phyloP scores from a whole-genome alignment of 768 basidiomycete species.

The Rossbeevera mucosa region DNA sequence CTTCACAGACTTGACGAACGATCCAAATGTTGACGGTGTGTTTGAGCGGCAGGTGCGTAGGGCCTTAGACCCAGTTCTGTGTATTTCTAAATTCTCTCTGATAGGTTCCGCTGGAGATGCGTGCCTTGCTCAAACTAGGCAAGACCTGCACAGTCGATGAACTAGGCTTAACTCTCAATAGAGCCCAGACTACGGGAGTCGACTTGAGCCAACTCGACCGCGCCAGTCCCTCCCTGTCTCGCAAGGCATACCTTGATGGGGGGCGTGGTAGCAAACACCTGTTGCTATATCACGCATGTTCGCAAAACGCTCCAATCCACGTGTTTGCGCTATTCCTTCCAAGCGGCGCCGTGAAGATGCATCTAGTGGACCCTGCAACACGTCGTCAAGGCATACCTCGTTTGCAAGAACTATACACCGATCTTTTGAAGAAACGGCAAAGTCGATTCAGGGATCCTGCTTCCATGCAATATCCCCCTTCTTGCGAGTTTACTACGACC shows the following conservation, averaged over 20 bases:
- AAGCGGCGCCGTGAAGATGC: conserved; percentile 62
- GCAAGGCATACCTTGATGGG: conserved; percentile 67
- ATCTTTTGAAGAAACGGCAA: conserved; percentile 52
- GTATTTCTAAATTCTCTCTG: background rate
- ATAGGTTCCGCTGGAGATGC: conserved; percentile 78
- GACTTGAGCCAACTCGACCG: conserved; percentile 79
- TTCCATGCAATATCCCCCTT: conserved; percentile 61
- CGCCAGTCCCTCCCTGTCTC: conserved; percentile 50
- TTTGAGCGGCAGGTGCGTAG: conserved; percentile 82
- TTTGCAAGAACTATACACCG: conserved; percentile 69
- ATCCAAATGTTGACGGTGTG: conserved; percentile 91
- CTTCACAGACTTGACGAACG: conserved; percentile 88
- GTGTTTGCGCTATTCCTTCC: conserved; percentile 87
- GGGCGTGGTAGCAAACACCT: conserved; percentile 71
- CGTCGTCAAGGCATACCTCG: conserved; percentile 77
- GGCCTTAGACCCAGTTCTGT: conserved; percentile 6
- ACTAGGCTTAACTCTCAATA: conserved; percentile 65
- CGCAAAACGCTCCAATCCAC: conserved; percentile 70
- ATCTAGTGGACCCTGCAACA: conserved; percentile 88
- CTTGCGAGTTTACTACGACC: conserved; percentile 56
- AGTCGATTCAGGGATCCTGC: conserved; percentile 36
- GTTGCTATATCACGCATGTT: conserved; percentile 83
- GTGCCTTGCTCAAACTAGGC: conserved; percentile 79
- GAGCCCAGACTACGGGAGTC: conserved; percentile 77
- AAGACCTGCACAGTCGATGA: conserved; percentile 72